phyloP scores from a whole-genome alignment of 257 asterid species.

The Nicotiana benthamiana region DNA sequence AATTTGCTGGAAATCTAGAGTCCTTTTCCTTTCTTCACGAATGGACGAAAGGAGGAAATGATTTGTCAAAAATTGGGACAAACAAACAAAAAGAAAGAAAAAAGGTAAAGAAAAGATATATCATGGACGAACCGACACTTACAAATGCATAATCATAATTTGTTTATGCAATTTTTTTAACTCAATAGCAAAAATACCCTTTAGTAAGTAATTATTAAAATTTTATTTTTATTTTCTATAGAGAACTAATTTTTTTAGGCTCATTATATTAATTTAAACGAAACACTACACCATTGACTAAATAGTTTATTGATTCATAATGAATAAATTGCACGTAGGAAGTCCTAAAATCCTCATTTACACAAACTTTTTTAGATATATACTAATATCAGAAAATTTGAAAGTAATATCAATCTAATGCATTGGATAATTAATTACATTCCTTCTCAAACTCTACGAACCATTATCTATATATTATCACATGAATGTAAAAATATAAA shows the following conservation, averaged over 20 bases:
- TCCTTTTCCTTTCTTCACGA: neutral
- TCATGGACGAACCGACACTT: neutral
- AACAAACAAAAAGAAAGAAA: neutral
- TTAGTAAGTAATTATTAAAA: no score
- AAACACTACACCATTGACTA: neutral
- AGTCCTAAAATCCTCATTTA: neutral
- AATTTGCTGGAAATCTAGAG: neutral
- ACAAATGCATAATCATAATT: neutral
- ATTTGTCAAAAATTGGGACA: neutral
- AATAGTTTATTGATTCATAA: neutral
- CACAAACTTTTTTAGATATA: neutral
- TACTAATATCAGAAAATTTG: neutral
- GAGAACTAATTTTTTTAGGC: no score
- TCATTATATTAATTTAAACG: neutral
- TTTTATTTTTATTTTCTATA: no score
- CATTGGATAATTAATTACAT: neutral
- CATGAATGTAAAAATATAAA: neutral
- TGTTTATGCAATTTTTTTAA: neutral
- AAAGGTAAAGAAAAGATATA: neutral
- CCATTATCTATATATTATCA: neutral
- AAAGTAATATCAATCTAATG: neutral
- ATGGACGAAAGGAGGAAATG: neutral
- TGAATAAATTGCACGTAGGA: neutral
- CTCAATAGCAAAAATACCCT: no score
- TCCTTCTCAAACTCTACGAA: neutral